Percentiles rank a stretch among this genome's conserved stretches.
These are phyloP conservation scores for Didymella pomorum DNA, from an alignment of 2,329 filamentous ascomycete species.

Conservation along the genomic window DNA sequence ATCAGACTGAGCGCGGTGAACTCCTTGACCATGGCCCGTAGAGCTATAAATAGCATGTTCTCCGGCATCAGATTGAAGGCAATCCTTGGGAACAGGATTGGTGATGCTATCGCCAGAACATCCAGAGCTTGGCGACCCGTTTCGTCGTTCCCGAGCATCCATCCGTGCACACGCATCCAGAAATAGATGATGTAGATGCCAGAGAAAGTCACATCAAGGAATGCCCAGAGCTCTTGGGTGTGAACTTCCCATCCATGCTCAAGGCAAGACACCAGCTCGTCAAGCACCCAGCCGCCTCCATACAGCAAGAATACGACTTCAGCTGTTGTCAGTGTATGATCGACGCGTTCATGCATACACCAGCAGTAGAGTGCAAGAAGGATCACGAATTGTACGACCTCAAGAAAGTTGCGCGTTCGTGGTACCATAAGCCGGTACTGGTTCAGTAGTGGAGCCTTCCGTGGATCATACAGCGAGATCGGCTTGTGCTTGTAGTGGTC, in stretches of 20 bases:
- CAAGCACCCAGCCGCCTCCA: conserved; percentile 78
- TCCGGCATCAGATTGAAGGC: conserved; percentile 85
- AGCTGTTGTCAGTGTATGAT: conserved; percentile 62
- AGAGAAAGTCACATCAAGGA: conserved; percentile 82
- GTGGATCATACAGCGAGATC: conserved; percentile 81
- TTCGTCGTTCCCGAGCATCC: conserved; percentile 58
- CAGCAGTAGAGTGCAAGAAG: conserved; percentile 73
- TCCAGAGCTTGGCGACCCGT: conserved; percentile 74
- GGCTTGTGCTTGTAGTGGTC: conserved; percentile 86
- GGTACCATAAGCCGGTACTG: conserved; percentile 87
- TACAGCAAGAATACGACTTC: conserved; percentile 77
- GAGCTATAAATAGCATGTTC: conserved; percentile 81
- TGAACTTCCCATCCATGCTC: conserved; percentile 83
- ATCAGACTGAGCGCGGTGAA: conserved; percentile 80
- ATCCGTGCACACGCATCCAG: conserved; percentile 71
- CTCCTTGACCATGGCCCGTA: conserved; percentile 85
- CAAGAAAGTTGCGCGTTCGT: conserved; percentile 76
- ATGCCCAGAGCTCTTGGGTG: conserved; percentile 88
- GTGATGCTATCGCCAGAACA: conserved; percentile 79
- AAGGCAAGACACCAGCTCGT: conserved; percentile 78
- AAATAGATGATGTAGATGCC: conserved; percentile 75
- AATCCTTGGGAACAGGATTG: conserved; percentile 77
- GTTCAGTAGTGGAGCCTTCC: conserved; percentile 77
- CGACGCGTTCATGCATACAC: conserved; percentile 74
- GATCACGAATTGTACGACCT: conserved; percentile 75